Conservation (phyloP, 331 rosid genomes). For the Rosa hybrid region DNA sequence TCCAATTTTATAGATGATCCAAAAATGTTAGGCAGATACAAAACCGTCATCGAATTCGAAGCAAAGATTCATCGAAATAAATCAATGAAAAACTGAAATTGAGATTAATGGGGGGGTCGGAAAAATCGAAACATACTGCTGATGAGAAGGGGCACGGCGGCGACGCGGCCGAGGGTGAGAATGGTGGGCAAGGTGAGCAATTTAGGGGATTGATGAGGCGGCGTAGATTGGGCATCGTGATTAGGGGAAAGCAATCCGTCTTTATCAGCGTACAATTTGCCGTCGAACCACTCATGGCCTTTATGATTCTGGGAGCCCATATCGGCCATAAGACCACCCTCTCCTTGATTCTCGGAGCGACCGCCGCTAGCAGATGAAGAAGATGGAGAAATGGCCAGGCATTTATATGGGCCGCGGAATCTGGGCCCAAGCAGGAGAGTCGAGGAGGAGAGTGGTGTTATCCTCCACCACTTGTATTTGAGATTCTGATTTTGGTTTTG, state of each 20-base stretch:
- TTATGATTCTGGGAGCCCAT: slow-evolving; percentile 54
- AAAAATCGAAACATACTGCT: slow-evolving; percentile 43
- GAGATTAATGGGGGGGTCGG: too few relatives aligned
- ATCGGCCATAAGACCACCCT: slow-evolving; percentile 38
- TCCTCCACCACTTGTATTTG: slow-evolving; percentile 33
- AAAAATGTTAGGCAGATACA: background rate
- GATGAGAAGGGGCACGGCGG: slow-evolving; percentile 80
- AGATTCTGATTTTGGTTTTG: background rate
- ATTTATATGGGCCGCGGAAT: slow-evolving; percentile 25
- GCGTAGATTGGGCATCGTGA: background rate
- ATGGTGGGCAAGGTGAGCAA: slow-evolving; percentile 89
- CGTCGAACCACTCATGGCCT: slow-evolving; percentile 31
- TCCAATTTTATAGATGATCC: background rate
- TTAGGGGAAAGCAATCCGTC: slow-evolving; percentile 18
- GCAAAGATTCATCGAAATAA: background rate
- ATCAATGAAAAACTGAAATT: background rate
- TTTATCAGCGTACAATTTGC: slow-evolving; percentile 8
- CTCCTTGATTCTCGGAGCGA: slow-evolving; percentile 28
- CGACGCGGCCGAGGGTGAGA: slow-evolving; percentile 90
- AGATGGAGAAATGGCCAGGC: background rate
- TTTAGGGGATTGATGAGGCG: slow-evolving; percentile 44
- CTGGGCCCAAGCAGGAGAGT: slow-evolving; percentile 33
- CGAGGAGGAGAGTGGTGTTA: slow-evolving; percentile 32
- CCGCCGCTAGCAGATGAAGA: slow-evolving; percentile 19
- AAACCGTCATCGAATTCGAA: background rate